Conservation (phyloP, 192 early-diverging fungal genomes). For the Spizellomyces punctatus region DNA sequence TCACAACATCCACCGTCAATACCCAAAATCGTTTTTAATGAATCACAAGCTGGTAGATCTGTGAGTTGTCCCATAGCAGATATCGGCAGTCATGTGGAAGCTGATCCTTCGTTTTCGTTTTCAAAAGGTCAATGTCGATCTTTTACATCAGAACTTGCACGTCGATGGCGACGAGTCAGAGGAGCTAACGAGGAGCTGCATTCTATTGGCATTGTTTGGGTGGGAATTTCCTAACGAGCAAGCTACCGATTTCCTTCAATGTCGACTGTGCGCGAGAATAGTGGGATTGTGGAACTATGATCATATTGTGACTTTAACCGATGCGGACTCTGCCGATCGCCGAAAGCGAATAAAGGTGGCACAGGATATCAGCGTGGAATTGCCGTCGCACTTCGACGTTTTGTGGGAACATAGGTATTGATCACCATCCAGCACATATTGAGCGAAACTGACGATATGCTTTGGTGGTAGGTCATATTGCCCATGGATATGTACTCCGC, state of each 20-base stretch:
- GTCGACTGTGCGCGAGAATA: slow-evolving; percentile 11
- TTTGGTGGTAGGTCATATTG: slow-evolving; percentile 8
- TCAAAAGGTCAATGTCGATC: background rate
- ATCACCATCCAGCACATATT: background rate
- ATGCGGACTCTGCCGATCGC: background rate
- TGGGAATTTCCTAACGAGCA: slow-evolving; percentile 7
- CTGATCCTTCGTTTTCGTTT: background rate
- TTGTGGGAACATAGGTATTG: slow-evolving; percentile 10
- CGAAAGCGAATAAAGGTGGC: background rate
- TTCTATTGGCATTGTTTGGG: slow-evolving; percentile 15
- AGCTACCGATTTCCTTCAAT: background rate
- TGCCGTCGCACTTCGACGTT: background rate
- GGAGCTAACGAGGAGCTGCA: background rate
- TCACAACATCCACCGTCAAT: background rate
- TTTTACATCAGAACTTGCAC: background rate
- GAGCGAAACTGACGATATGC: background rate
- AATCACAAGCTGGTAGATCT: background rate
- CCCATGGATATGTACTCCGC: slow-evolving; percentile 7
- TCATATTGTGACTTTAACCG: background rate
- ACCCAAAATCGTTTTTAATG: background rate
- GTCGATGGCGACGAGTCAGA: background rate
- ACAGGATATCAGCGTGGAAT: background rate
- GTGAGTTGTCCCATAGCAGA: no score
- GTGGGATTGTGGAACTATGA: slow-evolving; percentile 22
- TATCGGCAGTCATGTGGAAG: background rate